phyloP scores from a whole-genome alignment of 2,329 filamentous ascomycete species.

The Helotiales sp. region DNA sequence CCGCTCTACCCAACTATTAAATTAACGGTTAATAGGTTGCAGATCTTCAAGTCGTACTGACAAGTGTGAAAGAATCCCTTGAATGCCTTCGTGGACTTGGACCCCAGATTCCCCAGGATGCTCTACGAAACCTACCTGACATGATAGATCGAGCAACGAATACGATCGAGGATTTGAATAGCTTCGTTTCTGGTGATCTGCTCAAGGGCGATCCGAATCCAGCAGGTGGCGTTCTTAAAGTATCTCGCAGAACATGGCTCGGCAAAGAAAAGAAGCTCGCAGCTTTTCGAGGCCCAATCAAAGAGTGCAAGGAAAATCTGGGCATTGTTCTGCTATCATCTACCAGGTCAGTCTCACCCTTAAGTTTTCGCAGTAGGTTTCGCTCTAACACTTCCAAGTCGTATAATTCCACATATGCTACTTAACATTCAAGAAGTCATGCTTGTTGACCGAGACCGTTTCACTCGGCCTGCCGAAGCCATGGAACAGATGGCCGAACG shows the following conservation, averaged over 20 bases:
- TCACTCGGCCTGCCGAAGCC: not conserved
- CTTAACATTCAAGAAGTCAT: not conserved
- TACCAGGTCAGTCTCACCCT: not conserved
- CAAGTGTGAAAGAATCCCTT: not conserved
- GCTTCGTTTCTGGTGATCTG: not conserved
- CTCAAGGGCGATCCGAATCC: not conserved
- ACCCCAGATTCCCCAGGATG: not conserved
- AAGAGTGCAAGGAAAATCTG: not conserved
- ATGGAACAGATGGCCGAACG: slow-evolving; percentile 1
- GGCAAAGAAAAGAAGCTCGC: slow-evolving; percentile 8
- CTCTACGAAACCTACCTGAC: not conserved
- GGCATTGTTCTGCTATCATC: not conserved
- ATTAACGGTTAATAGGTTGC: not conserved
- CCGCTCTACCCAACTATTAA: not conserved
- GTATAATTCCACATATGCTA: not conserved
- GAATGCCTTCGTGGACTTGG: slow-evolving; percentile 1
- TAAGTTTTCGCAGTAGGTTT: not conserved
- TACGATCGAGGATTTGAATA: not conserved
- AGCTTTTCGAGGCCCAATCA: slow-evolving; percentile 1
- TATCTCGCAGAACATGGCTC: slow-evolving; percentile 7
- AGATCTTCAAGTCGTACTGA: slow-evolving; percentile 6
- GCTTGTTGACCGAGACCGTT: not conserved
- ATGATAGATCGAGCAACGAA: not conserved
- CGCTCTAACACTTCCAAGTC: not conserved
- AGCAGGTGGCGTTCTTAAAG: not conserved